Conservation (phyloP, 2,329 filamentous ascomycete species). For the Cercospora canescens region DNA sequence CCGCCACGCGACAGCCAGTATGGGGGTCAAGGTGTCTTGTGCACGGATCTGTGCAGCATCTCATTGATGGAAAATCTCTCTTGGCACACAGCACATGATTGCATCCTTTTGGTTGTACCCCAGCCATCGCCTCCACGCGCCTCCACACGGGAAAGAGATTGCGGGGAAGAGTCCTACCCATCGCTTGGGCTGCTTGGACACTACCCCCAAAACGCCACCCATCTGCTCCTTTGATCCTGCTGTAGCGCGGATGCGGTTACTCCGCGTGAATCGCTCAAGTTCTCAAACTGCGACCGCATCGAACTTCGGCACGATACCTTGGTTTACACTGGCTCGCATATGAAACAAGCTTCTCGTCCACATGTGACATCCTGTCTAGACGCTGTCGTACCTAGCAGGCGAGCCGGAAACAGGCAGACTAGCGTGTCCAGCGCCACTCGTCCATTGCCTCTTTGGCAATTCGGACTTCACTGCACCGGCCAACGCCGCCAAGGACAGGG, state of each 20-base stretch:
- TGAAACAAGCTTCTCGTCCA: neutral
- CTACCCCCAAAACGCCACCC: neutral
- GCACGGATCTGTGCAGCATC: neutral
- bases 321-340: neutral
- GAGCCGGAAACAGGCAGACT: neutral
- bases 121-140: conserved; percentile 2
- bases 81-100: conserved; percentile 1
- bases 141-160: neutral
- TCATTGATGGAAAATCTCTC: conserved; percentile 11
- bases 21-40: neutral
- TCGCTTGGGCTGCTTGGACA: neutral
- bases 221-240: neutral
- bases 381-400: neutral
- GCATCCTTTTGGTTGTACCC: neutral
- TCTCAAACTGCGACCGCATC: neutral
- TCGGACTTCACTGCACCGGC: conserved; percentile 15
- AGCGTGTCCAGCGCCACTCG: neutral
- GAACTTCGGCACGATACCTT: neutral
- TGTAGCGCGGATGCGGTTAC: neutral
- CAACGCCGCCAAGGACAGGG: conserved; percentile 1
- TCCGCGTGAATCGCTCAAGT: neutral
- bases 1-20: neutral
- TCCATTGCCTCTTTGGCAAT: neutral
- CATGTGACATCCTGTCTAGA: neutral
- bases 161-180: neutral